These are phyloP conservation scores for Kluyveromyces sp. DNA, from an alignment of 1,139 yeast genomes.

Conservation along the genomic window DNA sequence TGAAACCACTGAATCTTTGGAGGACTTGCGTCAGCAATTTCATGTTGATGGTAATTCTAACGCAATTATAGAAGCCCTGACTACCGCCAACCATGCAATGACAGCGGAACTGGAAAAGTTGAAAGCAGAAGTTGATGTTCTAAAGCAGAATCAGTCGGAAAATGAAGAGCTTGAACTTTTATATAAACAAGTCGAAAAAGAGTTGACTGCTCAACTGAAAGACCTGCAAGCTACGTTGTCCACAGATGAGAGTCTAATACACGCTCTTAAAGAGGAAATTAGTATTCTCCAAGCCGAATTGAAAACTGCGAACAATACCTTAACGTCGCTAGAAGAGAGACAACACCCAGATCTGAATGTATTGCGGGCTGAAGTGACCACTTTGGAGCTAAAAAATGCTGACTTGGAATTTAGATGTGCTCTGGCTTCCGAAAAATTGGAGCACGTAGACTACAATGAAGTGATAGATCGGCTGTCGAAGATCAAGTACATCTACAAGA, in stretches of 20 bases:
- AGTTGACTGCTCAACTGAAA: conserved; percentile 36
- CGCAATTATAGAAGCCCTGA: conserved; percentile 23
- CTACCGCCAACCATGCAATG: conserved; percentile 12
- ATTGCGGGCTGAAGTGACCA: neutral
- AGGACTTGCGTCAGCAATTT: conserved; percentile 9
- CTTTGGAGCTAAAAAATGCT: neutral
- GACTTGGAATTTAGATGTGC: neutral
- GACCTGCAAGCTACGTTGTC: conserved; percentile 43
- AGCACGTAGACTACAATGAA: neutral
- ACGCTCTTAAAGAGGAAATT: conserved; percentile 42
- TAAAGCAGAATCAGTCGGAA: conserved; percentile 25
- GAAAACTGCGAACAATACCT: neutral
- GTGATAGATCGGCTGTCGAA: neutral
- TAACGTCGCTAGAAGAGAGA: neutral
- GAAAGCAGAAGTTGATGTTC: conserved; percentile 26
- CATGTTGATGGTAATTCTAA: conserved; percentile 14
- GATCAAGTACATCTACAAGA: neutral
- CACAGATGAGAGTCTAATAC: conserved; percentile 20
- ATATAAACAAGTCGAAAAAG: conserved; percentile 25
- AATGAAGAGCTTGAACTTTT: conserved; percentile 18
- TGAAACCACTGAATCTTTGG: conserved; percentile 7
- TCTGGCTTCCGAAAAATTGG: neutral
- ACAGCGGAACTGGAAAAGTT: conserved; percentile 28
- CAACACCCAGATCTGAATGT: neutral
- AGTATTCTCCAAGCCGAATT: conserved; percentile 32